Conservation (phyloP, 1,139 yeast species). For the Tardiomyces blankii region DNA sequence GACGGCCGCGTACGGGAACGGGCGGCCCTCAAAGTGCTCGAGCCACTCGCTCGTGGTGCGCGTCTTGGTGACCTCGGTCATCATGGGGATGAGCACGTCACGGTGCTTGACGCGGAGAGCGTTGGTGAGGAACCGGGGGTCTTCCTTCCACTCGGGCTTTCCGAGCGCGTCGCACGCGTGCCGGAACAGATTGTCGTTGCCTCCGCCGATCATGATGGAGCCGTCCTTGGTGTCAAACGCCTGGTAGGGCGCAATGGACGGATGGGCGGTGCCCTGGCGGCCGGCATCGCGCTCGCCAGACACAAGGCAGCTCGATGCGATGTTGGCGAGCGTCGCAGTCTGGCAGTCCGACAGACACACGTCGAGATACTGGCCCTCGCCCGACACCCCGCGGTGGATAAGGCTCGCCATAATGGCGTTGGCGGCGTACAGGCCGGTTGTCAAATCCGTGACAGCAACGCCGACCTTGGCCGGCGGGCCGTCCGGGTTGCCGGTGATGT, state of each 20-base stretch:
- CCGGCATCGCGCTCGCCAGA: constrained; percentile 32
- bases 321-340: constrained; percentile 30
- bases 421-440: constrained; percentile 32
- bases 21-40: constrained; percentile 20
- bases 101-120: constrained; percentile 29
- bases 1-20: constrained; percentile 33
- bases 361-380: constrained; percentile 30
- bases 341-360: constrained; percentile 31
- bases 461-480: constrained; percentile 35
- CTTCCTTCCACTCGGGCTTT: constrained; percentile 28
- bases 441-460: constrained; percentile 33
- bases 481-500: constrained; percentile 32
- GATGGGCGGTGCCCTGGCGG: constrained; percentile 33
- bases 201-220: constrained; percentile 33
- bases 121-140: constrained; percentile 25
- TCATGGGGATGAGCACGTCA: constrained; percentile 24
- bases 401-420: constrained; percentile 31
- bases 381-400: constrained; percentile 23
- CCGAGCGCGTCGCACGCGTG: constrained; percentile 26
- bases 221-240: constrained; percentile 30
- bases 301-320: constrained; percentile 29
- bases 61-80: constrained; percentile 19
- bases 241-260: constrained; percentile 33
- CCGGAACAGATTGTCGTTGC: constrained; percentile 29
- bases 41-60: constrained; percentile 29